These are phyloP conservation scores for Colletotrichum higginsianum DNA, from an alignment of 2,329 filamentous ascomycete species.

Conservation along the genomic window DNA sequence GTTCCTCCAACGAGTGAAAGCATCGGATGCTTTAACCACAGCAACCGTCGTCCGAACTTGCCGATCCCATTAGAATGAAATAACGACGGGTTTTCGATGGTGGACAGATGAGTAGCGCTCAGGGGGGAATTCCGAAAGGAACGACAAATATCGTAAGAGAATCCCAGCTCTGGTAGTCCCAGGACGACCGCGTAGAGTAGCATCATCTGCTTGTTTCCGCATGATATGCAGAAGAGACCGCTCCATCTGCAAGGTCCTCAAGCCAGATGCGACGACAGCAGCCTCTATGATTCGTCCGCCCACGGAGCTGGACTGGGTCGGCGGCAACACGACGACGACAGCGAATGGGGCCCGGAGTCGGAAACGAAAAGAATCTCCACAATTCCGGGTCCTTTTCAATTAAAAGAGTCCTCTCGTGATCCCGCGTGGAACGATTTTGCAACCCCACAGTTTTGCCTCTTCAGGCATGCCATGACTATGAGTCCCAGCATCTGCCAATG, in stretches of 20 bases:
- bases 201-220: slow-evolving; percentile 31
- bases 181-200: slow-evolving; percentile 12
- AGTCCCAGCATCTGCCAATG: slow-evolving; percentile 25
- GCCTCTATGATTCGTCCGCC: slow-evolving; percentile 25
- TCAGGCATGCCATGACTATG: slow-evolving; percentile 28
- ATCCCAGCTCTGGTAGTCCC: neutral
- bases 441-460: slow-evolving; percentile 40
- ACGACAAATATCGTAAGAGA: slow-evolving; percentile 32
- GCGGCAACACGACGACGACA: slow-evolving; percentile 32
- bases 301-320: slow-evolving; percentile 2
- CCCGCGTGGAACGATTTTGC: slow-evolving; percentile 38
- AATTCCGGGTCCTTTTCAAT: slow-evolving; percentile 34
- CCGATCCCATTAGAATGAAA: slow-evolving; percentile 24
- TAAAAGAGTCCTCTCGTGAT: slow-evolving; percentile 36
- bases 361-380: slow-evolving; percentile 37
- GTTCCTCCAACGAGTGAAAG: neutral
- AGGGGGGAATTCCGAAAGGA: slow-evolving; percentile 14
- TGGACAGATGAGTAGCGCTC: neutral
- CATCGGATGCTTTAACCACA: slow-evolving; percentile 2
- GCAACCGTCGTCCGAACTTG: slow-evolving; percentile 24
- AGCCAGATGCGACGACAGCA: neutral
- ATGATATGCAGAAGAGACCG: slow-evolving; percentile 21
- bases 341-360: slow-evolving; percentile 14
- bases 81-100: neutral
- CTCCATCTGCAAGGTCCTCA: slow-evolving; percentile 21